Evolutionary conservation across 345 rosid species (phyloP).

Genomic region (Brassica incana): DNA sequence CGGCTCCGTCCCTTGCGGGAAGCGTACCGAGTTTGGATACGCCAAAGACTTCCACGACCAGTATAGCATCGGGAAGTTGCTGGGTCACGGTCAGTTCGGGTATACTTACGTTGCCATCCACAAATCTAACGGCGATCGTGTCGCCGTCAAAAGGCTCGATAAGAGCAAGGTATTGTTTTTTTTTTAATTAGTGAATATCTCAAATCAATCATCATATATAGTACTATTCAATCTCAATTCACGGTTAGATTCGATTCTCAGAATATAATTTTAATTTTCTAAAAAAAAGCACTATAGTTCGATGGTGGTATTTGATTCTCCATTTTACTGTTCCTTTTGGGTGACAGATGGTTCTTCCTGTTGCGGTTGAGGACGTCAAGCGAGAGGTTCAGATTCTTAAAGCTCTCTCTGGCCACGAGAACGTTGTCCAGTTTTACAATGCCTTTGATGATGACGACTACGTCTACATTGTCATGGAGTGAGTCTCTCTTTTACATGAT

Average conservation of each 20-base stretch:
- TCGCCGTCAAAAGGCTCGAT: slow-evolving; percentile 81
- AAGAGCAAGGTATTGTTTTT: slow-evolving; percentile 62
- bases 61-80: slow-evolving; percentile 62
- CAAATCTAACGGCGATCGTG: slow-evolving; percentile 67
- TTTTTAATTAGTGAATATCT: too few relatives aligned
- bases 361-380: slow-evolving; percentile 92
- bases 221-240: too few relatives aligned
- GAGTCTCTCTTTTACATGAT: slow-evolving; percentile 37
- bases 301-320: neutral
- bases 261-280: too few relatives aligned
- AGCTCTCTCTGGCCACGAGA: slow-evolving; percentile 87
- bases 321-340: neutral
- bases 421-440: slow-evolving; percentile 80
- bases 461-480: slow-evolving; percentile 98
- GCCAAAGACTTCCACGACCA: slow-evolving; percentile 61
- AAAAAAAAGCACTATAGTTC: too few relatives aligned
- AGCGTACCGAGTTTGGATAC: slow-evolving; percentile 68
- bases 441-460: slow-evolving; percentile 86
- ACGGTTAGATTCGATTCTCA: too few relatives aligned
- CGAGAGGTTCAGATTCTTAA: slow-evolving; percentile 81
- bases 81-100: slow-evolving; percentile 91
- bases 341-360: slow-evolving; percentile 81
- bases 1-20: slow-evolving; percentile 45
- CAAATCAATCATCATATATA: too few relatives aligned
- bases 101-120: slow-evolving; percentile 78